A percentile compares a stretch with the other conserved stretches of the same genome.
Conservation (phyloP, 1,284 basidiomycete genomes). For the Gomphus bonarii region DNA sequence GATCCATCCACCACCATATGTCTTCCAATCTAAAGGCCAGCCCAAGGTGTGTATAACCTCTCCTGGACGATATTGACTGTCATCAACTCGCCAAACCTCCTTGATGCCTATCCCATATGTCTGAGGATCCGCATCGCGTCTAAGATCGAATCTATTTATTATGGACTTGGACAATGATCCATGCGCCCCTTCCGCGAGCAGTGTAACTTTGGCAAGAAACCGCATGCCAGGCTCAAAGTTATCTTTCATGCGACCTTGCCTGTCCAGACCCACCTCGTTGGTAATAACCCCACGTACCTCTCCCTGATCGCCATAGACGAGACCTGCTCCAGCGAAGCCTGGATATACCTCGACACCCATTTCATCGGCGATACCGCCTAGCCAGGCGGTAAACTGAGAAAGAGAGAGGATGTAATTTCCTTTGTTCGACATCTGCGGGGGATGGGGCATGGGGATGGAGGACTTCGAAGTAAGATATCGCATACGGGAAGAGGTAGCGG, state of each 20-base stretch:
- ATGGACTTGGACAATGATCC: slow-evolving; percentile 84
- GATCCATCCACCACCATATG: slow-evolving; percentile 91
- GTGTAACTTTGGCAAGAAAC: slow-evolving; percentile 87
- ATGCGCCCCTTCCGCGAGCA: slow-evolving; percentile 96
- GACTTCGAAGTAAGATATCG: slow-evolving; percentile 69
- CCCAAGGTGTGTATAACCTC: slow-evolving; percentile 91
- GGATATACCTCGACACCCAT: slow-evolving; percentile 96
- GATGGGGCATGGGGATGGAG: slow-evolving; percentile 86
- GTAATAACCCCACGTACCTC: slow-evolving; percentile 81
- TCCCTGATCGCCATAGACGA: slow-evolving; percentile 67
- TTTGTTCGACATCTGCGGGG: slow-evolving; percentile 93
- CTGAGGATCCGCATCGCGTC: slow-evolving; percentile 78
- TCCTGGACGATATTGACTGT: slow-evolving; percentile 71
- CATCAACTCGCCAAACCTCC: slow-evolving; percentile 92
- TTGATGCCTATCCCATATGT: slow-evolving; percentile 97
- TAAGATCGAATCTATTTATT: slow-evolving; percentile 70
- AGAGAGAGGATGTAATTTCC: slow-evolving; percentile 94
- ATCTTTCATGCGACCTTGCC: slow-evolving; percentile 71
- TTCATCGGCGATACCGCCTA: slow-evolving; percentile 82
- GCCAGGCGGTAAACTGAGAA: slow-evolving; percentile 84
- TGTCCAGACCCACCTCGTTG: slow-evolving; percentile 92
- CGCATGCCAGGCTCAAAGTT: slow-evolving; percentile 96
- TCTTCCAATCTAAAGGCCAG: slow-evolving; percentile 80
- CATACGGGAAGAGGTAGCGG: slow-evolving; percentile 79
- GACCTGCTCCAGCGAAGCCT: slow-evolving; percentile 85